A percentile compares a stretch with the other conserved stretches of the same genome.
These are phyloP conservation scores for Starmera stellimalicola DNA, from an alignment of 1,139 yeast genomes.

Conservation along the genomic window DNA sequence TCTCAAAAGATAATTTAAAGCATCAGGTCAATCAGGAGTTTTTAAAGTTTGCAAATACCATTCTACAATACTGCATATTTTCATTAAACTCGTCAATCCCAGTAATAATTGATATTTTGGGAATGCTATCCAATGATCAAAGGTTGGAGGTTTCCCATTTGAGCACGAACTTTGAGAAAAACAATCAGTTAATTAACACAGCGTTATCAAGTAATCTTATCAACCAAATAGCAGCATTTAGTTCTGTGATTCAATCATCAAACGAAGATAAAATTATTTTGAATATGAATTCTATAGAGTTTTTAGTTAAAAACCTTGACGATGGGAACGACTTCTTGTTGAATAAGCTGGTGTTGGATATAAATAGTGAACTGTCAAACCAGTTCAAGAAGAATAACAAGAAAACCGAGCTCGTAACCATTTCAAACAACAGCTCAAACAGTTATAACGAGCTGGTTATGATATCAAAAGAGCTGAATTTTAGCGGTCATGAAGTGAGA, in stretches of 20 bases:
- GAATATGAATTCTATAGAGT: conserved; percentile 15
- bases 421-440: conserved; percentile 1
- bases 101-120: conserved; percentile 15
- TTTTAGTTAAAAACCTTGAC: conserved; percentile 5
- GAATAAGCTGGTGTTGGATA: conserved; percentile 8
- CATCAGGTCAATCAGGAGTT: conserved; percentile 25
- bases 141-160: conserved; percentile 4
- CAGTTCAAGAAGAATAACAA: conserved; percentile 6
- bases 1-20: conserved; percentile 18
- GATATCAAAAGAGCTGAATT: conserved; percentile 6
- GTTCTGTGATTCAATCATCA: conserved; percentile 18
- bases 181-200: neutral
- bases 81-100: conserved; percentile 29
- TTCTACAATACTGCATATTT: conserved; percentile 23
- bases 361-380: conserved; percentile 15
- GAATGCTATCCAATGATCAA: conserved; percentile 10
- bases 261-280: conserved; percentile 16
- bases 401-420: conserved; percentile 4
- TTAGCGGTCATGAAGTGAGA: neutral
- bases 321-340: conserved; percentile 5
- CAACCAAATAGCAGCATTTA: conserved; percentile 13
- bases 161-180: neutral
- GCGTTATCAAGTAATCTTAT: conserved; percentile 5
- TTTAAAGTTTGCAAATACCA: conserved; percentile 20
- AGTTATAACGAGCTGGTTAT: conserved; percentile 10